phyloP scores from a whole-genome alignment of 2,329 filamentous ascomycete species.

The Cladosporium sp. region DNA sequence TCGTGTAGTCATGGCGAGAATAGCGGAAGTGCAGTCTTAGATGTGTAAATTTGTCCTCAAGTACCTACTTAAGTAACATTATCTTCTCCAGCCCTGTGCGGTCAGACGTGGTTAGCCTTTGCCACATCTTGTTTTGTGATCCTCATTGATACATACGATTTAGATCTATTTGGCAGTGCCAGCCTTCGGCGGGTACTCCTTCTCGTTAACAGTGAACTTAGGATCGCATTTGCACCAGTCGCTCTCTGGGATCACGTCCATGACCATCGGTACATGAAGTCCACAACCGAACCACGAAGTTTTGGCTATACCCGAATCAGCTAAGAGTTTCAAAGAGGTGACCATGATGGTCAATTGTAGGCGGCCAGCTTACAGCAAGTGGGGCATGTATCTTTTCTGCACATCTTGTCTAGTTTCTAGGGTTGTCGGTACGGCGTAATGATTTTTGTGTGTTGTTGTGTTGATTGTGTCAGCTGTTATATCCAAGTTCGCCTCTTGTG shows the following conservation, averaged over 20 bases:
- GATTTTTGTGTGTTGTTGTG: neutral
- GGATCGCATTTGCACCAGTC: conserved; percentile 67
- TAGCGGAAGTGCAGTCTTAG: neutral
- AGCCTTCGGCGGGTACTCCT: conserved; percentile 64
- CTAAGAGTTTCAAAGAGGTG: neutral
- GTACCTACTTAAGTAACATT: neutral
- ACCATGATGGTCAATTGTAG: conserved; percentile 14
- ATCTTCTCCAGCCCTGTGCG: neutral
- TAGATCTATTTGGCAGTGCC: conserved; percentile 6
- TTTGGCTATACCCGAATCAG: conserved; percentile 25
- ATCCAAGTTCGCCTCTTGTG: neutral
- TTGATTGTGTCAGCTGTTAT: neutral
- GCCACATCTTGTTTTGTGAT: neutral
- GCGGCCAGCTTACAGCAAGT: conserved; percentile 5
- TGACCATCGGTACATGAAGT: conserved; percentile 62
- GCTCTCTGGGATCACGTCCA: conserved; percentile 57
- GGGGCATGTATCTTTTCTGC: conserved; percentile 14
- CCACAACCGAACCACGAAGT: conserved; percentile 30
- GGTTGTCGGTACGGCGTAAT: neutral
- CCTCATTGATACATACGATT: neutral
- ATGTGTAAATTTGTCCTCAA: neutral
- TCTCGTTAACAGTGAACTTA: conserved; percentile 59
- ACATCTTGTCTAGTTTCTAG: conserved; percentile 8
- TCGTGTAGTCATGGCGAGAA: neutral
- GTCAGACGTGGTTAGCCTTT: neutral